Evolutionary conservation across 2,329 filamentous ascomycete species (phyloP).

Genomic region (Aspergillus nomiae): DNA sequence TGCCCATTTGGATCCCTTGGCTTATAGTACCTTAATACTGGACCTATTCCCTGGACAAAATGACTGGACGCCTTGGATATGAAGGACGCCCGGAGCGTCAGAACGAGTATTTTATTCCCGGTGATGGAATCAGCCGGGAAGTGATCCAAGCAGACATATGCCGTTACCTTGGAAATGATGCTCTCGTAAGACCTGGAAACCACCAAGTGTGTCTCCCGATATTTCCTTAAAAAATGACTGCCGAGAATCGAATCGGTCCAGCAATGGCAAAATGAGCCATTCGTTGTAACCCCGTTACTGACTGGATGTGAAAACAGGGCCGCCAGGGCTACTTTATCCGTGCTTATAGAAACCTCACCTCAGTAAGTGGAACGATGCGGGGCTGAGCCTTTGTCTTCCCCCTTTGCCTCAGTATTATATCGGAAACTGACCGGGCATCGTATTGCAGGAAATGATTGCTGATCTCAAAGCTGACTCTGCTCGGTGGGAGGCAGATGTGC

Average conservation of each 20-base stretch:
- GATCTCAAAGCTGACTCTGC: constrained; percentile 57
- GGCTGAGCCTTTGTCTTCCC: constrained; percentile 9
- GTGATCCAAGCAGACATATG: constrained; percentile 84
- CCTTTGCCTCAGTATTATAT: background rate
- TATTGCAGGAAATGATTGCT: constrained; percentile 55
- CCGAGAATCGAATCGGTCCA: constrained; percentile 1
- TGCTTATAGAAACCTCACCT: constrained; percentile 76
- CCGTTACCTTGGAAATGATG: constrained; percentile 81
- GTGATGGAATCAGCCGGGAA: constrained; percentile 79
- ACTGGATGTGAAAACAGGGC: constrained; percentile 53
- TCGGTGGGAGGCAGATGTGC: constrained; percentile 51
- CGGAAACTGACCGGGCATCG: constrained; percentile 24
- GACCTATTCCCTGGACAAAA: constrained; percentile 34
- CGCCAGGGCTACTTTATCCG: constrained; percentile 76
- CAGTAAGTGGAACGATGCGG: constrained; percentile 56
- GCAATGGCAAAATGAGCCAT: constrained; percentile 6
- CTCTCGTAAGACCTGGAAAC: constrained; percentile 72
- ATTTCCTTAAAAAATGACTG: constrained; percentile 10
- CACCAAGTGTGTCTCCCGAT: constrained; percentile 63
- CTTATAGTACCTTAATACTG: constrained; percentile 26
- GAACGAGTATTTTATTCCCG: constrained; percentile 79
- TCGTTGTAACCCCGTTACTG: constrained; percentile 24
- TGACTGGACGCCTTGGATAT: constrained; percentile 41
- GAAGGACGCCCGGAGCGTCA: constrained; percentile 45
- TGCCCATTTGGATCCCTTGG: constrained; percentile 33